phyloP scores from a whole-genome alignment of 2,329 filamentous ascomycete genomes.

The Pyrenophora seminiperda region DNA sequence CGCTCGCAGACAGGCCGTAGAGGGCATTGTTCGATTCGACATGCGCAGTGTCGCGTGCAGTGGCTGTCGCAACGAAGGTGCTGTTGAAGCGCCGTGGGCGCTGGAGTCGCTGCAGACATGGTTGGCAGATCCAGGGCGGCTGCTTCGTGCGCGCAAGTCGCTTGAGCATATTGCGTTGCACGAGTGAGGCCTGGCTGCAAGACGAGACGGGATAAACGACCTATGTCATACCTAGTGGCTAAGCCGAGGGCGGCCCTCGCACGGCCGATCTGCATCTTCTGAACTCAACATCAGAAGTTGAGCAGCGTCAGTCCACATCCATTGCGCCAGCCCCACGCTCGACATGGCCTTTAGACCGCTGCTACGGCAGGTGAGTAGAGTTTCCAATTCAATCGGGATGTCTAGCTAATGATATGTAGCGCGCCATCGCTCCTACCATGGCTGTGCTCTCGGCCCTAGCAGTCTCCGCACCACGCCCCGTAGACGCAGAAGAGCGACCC shows the following conservation, averaged over 20 bases:
- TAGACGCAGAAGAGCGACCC: constrained; percentile 55
- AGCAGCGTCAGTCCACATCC: constrained; percentile 30
- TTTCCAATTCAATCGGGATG: no score
- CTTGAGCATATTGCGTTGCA: constrained; percentile 48
- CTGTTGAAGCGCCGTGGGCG: constrained; percentile 46
- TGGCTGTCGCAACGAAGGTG: constrained; percentile 50
- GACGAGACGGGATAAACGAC: constrained; percentile 7
- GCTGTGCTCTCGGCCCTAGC: constrained; percentile 52
- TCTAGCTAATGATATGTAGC: constrained; percentile 44
- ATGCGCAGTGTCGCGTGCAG: constrained; percentile 35
- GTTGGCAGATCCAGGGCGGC: constrained; percentile 64
- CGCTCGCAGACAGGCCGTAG: constrained; percentile 45
- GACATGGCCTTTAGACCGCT: constrained; percentile 60
- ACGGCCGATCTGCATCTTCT: constrained; percentile 15
- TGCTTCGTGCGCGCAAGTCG: constrained; percentile 36
- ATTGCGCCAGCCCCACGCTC: constrained; percentile 40
- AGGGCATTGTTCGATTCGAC: constrained; percentile 35
- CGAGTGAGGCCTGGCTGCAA: constrained; percentile 7
- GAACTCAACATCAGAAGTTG: constrained; percentile 32
- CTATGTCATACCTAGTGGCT: constrained; percentile 25
- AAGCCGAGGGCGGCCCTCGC: constrained; percentile 22
- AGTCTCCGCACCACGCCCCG: constrained; percentile 53
- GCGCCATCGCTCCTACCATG: constrained; percentile 55
- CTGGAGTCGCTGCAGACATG: constrained; percentile 55
- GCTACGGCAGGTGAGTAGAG: constrained; percentile 57